Conservation (phyloP, 2,329 filamentous ascomycete species). For the Plenodomus biglobosus region DNA sequence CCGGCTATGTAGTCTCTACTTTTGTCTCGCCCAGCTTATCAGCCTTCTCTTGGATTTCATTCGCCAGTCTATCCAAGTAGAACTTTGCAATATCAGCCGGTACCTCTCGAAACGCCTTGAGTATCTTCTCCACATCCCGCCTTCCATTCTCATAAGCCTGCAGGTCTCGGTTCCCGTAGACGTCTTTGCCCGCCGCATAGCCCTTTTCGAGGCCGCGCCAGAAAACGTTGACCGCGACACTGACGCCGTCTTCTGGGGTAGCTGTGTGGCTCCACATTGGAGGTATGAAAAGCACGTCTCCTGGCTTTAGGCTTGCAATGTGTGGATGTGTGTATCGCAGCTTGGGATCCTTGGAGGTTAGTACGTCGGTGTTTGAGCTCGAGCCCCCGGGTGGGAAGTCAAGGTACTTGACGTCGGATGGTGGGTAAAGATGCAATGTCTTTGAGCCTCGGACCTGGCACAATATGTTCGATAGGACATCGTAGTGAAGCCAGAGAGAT, state of each 20-base stretch:
- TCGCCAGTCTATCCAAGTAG: conserved; percentile 71
- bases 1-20: neutral
- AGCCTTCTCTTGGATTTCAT: conserved; percentile 59
- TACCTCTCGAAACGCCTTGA: conserved; percentile 63
- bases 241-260: conserved; percentile 57
- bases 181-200: conserved; percentile 75
- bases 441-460: conserved; percentile 77
- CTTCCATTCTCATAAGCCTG: conserved; percentile 82
- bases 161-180: conserved; percentile 86
- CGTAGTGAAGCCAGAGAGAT: conserved; percentile 89
- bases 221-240: conserved; percentile 87
- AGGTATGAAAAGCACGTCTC: conserved; percentile 79
- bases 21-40: conserved; percentile 19
- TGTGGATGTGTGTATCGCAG: conserved; percentile 58
- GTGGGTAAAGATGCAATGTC: conserved; percentile 74
- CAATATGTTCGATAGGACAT: conserved; percentile 86
- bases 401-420: conserved; percentile 69
- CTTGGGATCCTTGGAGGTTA: conserved; percentile 43
- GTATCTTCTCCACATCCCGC: conserved; percentile 68
- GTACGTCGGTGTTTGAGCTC: conserved; percentile 75
- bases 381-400: conserved; percentile 75
- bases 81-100: conserved; percentile 70
- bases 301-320: conserved; percentile 66
- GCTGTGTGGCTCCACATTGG: conserved; percentile 81
- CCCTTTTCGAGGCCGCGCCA: conserved; percentile 69